These are phyloP conservation scores for Aspergillus aculeatinus DNA, from an alignment of 2,329 filamentous ascomycete species.

Conservation along the genomic window DNA sequence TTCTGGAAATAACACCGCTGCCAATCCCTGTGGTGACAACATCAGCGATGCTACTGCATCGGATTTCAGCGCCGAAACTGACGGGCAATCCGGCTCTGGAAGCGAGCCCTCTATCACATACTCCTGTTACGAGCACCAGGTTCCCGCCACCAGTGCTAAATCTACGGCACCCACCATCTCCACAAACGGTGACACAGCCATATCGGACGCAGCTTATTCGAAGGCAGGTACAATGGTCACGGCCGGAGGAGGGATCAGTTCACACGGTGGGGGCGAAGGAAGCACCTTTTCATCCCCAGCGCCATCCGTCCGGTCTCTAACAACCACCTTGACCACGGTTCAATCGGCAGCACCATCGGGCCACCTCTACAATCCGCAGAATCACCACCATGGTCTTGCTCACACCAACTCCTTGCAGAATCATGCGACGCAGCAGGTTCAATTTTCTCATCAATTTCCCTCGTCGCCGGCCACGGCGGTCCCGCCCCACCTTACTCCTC, in stretches of 20 bases:
- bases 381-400: constrained; percentile 30
- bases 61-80: constrained; percentile 53
- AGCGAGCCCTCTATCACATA: constrained; percentile 62
- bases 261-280: constrained; percentile 64
- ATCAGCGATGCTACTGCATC: constrained; percentile 48
- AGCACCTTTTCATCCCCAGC: constrained; percentile 67
- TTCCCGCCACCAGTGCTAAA: constrained; percentile 63
- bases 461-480: constrained; percentile 60
- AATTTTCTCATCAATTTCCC: constrained; percentile 62
- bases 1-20: constrained; percentile 58
- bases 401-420: constrained; percentile 40
- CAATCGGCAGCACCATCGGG: constrained; percentile 60
- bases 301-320: constrained; percentile 64
- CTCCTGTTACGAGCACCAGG: constrained; percentile 60
- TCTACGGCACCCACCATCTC: constrained; percentile 77
- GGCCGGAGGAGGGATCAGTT: constrained; percentile 63
- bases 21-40: constrained; percentile 43
- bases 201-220: constrained; percentile 73
- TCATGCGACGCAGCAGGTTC: constrained; percentile 42
- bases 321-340: constrained; percentile 65
- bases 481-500: constrained; percentile 56
- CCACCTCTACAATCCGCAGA: constrained; percentile 40
- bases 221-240: constrained; percentile 73
- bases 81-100: constrained; percentile 51
- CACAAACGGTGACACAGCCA: constrained; percentile 75